Evolutionary conservation across 1,139 yeast species (phyloP).

Genomic region (Keqinozyma sinolaborantium): DNA sequence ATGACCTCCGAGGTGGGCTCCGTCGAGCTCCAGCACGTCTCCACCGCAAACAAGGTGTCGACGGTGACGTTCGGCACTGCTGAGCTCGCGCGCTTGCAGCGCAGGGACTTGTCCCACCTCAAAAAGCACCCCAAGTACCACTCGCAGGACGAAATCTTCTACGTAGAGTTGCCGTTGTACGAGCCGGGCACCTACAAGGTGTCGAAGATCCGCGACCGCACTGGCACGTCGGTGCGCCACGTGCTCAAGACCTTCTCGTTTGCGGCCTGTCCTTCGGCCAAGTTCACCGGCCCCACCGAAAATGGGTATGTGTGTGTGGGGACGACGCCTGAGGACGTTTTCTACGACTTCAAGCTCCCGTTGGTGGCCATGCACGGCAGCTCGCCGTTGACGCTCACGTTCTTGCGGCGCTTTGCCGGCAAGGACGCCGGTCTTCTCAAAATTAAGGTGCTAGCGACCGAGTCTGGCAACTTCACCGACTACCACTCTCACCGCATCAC

Average conservation of each 20-base stretch:
- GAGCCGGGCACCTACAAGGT: constrained; percentile 76
- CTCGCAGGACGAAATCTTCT: constrained; percentile 32
- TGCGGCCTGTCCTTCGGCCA: constrained; percentile 75
- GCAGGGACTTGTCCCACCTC: constrained; percentile 39
- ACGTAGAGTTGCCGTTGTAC: constrained; percentile 54
- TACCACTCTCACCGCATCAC: constrained; percentile 18
- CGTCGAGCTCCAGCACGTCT: constrained; percentile 62
- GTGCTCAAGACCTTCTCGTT: constrained; percentile 63
- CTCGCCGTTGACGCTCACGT: constrained; percentile 66
- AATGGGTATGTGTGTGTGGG: constrained; percentile 58
- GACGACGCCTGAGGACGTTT: constrained; percentile 32
- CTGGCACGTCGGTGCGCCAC: constrained; percentile 61
- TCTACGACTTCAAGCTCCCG: constrained; percentile 39
- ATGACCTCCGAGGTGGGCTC: constrained; percentile 71
- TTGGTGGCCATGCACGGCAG: constrained; percentile 63
- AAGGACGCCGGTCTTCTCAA: constrained; percentile 21
- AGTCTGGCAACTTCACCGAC: constrained; percentile 7
- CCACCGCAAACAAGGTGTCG: constrained; percentile 49
- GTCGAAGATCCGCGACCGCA: constrained; percentile 59
- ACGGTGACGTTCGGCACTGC: constrained; percentile 53
- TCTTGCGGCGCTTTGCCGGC: constrained; percentile 56
- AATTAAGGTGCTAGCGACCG: constrained; percentile 11
- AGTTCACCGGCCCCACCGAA: constrained; percentile 35
- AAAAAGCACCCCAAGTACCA: constrained; percentile 17
- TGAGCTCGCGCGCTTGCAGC: constrained; percentile 47